Evolutionary conservation across 2,329 filamentous ascomycete genomes (phyloP), one percentile per base, ranked within the genome.

Genomic region (Ophiognomonia clavigignenti-juglandacearum): DNA sequence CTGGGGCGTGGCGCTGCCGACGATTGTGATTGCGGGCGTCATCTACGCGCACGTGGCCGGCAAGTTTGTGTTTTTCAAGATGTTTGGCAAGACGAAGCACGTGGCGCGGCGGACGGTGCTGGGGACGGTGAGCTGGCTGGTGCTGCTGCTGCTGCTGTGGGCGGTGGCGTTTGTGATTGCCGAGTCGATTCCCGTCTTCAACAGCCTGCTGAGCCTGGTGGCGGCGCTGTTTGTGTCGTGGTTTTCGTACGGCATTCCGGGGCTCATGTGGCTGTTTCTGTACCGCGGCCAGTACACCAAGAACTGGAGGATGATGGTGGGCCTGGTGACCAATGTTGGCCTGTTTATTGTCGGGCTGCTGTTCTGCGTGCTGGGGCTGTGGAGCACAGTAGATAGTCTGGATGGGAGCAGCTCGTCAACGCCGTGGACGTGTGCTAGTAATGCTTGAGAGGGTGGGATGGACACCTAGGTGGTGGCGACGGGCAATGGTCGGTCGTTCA

Each of bases 11-110:
- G 84, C 84, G 0, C 71, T 84, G 3, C 83, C 83, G 2, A 86
- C 82, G 2, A 87, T 88, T 48, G 69, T 88, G 39, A 78, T 88
- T 41, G 81, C 83, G 0, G 85, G 84, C 44, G 82, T 86, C 6
- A 83, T 88, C 53, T 83, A 85, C 59, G 82, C 77, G 11, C 78
- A 83, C 50, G 78, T 87, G 2, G 81, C 80, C 2, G 73, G 72
- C 45, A 85, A 85, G 58, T 83, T 83, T 56, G 68, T 86, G 48
- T 88, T 85, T 57, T 66, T 79, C 4, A 77, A 83, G 24, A 60
- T 83, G 7, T 86, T 85, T 67, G 67, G 72, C 18, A 74, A 77
- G 50, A 82, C 77, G 7, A 72, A 78, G 56, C 74, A 76, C 55
- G 68, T 78, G 62, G 67, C 70, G 45, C 70, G 73, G 54, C 69